Evolutionary conservation across 75 land plant genomes (phyloP), one percentile per base, ranked within the genome.

Genomic region (Sequoiadendron giganteum): DNA sequence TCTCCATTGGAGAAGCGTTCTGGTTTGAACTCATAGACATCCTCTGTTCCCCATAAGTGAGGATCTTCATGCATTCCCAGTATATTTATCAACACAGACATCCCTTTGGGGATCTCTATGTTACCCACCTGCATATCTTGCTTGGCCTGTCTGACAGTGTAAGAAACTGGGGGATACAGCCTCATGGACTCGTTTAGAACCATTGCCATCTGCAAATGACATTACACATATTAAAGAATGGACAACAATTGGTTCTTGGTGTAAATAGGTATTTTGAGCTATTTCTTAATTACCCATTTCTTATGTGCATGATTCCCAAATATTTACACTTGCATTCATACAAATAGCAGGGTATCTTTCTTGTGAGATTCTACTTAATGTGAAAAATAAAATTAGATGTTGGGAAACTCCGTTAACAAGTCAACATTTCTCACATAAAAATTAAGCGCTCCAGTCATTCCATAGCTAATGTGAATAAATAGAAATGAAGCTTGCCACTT

Each of bases 11-110:
- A 58, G 84, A 95, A 95, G 38, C 95, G 77, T 2, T 87, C 91
- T 4, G 97, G 97, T 30, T 93, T 89, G 91, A 95, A 95, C 34
- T 93, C 94, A n/a, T 89, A 82, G 0, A 88, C 97, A 68, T 95
- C 95, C 0, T 88, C 47, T 2, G 72, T 28, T 36, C 97, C 95
- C 97, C 97, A 95, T 14, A 87, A 19, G 6, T 90, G 86, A 1
- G 49, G 79, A 75, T 94, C 95, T 43, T 90, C 94, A 85, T 95
- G 97, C 5, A 94, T 83, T 10, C 88, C 92, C 30, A 91, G 16
- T 43, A 94, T 88, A 28, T 94, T 91, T 1, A 93, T 86, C 54
- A 91, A 40, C 0, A 94, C 70, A 54, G 83, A 89, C 43, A 90
- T 90, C 32, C 94, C 95, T 52, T 89, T 85, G 3, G 95, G 97